Base-by-base conservation (phyloP, 352 stramenopile genomes). In the Thalassiosira oceanica region DNA sequence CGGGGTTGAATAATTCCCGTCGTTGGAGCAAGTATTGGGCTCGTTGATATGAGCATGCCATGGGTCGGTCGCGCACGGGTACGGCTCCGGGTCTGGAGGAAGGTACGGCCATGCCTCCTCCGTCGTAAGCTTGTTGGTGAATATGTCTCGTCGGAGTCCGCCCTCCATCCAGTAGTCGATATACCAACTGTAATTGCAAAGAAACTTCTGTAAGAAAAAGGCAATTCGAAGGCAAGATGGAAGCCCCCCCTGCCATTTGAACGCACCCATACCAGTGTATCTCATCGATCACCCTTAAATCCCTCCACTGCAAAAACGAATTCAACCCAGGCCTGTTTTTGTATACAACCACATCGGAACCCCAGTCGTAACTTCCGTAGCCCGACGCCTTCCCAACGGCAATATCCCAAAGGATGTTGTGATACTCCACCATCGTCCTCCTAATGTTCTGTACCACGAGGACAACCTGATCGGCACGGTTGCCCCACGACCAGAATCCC, bases 321-420 rank as follows among this genome's bases (percentile, higher is more conserved):
- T 57, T 46, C 1, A 73, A 49, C 11, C 62, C 54, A 11, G 70
- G 57, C 46, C 31, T 20, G 10, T 57, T 16, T 11, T 8, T 29
- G 29, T 77, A 77, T 3, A 77, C 31, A 8, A 60, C 43, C n/a
- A n/a, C n/a, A n/a, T n/a, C n/a, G n/a, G n/a, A n/a, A n/a, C n/a
- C n/a, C n/a, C n/a, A n/a, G 8, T 49, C 44, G 2, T 66, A 31
- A 49, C 64, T 42, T 33, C 26, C 28, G 4, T 39, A 23, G 0
- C 62, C 41, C 36, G 51, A 73, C 6, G 51, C 76, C 37, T 74
- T 80, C 39, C 62, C 70, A 29, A 63, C 66, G 37, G 43, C 55
- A 35, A 80, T 71, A 55, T 80, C 70, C 62, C 61, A 75, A 10
- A 76, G 33, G 39, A 80, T 80, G 45, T 77, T 64, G 45, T 80